A percentile compares a stretch with the other conserved stretches of the same genome.
phyloP scores from a whole-genome alignment of 2,329 filamentous ascomycete species.

The Berkeleyomyces basicola region DNA sequence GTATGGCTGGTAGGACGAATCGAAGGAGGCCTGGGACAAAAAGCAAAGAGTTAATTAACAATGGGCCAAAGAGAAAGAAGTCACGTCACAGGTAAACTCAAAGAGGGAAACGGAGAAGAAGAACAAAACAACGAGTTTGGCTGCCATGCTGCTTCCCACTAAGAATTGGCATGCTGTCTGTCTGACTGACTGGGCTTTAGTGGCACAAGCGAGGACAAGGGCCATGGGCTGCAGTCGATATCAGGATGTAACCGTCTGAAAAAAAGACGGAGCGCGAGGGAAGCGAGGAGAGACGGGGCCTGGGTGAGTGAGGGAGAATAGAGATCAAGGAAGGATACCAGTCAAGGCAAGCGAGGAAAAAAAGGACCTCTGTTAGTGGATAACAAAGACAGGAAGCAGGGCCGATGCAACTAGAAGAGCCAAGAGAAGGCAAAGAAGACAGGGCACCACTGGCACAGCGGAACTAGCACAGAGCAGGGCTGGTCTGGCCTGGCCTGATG shows the following conservation, averaged over 20 bases:
- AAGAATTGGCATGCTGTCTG: background rate
- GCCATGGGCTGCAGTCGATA: background rate
- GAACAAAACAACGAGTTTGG: background rate
- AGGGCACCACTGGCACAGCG: background rate
- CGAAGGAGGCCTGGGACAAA: constrained; percentile 22
- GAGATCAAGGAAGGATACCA: too few species aligned
- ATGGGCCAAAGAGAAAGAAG: constrained; percentile 16
- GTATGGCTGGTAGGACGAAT: constrained; percentile 20
- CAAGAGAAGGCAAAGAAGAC: background rate
- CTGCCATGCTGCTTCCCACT: background rate
- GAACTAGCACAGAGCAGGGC: background rate
- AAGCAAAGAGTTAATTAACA: too few species aligned
- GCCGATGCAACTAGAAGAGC: background rate
- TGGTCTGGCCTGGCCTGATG: too few species aligned
- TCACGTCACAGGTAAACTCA: background rate
- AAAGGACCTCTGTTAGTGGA: background rate
- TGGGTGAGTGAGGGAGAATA: background rate
- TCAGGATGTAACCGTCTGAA: background rate
- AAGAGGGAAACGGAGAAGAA: background rate
- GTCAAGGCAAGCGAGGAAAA: background rate
- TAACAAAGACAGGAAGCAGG: background rate
- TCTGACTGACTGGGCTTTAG: background rate
- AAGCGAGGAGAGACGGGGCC: background rate
- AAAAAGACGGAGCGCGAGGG: background rate
- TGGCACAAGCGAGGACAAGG: background rate